Evolutionary conservation across 768 basidiomycete species (phyloP).

Genomic region (Coprinopsis sp.): DNA sequence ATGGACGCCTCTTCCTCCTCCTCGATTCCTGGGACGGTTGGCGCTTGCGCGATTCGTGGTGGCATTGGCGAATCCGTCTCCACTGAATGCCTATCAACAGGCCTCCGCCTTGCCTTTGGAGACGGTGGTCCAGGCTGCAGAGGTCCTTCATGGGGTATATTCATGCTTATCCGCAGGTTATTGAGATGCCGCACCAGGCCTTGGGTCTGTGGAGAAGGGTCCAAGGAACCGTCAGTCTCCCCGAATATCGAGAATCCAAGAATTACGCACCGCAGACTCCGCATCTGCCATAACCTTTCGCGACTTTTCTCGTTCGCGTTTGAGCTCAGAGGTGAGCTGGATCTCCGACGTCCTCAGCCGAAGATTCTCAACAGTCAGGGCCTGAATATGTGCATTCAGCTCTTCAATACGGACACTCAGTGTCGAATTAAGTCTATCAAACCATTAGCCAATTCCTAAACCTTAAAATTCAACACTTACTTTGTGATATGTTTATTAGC

Average conservation of each 20-base stretch:
- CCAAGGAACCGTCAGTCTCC: slow-evolving; percentile 11
- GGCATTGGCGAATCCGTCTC: slow-evolving; percentile 16
- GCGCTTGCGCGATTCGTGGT: slow-evolving; percentile 62
- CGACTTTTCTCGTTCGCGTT: slow-evolving; percentile 76
- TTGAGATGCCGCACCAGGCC: slow-evolving; percentile 62
- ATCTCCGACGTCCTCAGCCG: slow-evolving; percentile 79
- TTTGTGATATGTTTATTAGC: slow-evolving; percentile 92
- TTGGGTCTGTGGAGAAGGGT: slow-evolving; percentile 41
- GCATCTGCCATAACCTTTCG: slow-evolving; percentile 66
- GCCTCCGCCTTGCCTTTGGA: slow-evolving; percentile 47
- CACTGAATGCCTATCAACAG: slow-evolving; percentile 30
- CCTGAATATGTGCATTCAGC: slow-evolving; percentile 76
- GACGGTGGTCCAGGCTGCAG: slow-evolving; percentile 43
- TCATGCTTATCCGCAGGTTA: slow-evolving; percentile 59
- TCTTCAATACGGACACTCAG: slow-evolving; percentile 82
- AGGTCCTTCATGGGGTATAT: slow-evolving; percentile 30
- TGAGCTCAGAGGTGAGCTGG: slow-evolving; percentile 67
- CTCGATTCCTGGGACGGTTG: slow-evolving; percentile 59
- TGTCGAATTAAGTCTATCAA: slow-evolving; percentile 74
- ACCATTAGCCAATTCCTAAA: not conserved
- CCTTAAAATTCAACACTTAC: slow-evolving; percentile 34
- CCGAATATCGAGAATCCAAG: slow-evolving; percentile 6
- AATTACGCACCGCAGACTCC: slow-evolving; percentile 58
- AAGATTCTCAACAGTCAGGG: slow-evolving; percentile 79
- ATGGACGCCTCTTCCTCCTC: slow-evolving; percentile 58